Conservation (phyloP, 1,284 basidiomycete genomes). For the Meripilus lineatus region DNA sequence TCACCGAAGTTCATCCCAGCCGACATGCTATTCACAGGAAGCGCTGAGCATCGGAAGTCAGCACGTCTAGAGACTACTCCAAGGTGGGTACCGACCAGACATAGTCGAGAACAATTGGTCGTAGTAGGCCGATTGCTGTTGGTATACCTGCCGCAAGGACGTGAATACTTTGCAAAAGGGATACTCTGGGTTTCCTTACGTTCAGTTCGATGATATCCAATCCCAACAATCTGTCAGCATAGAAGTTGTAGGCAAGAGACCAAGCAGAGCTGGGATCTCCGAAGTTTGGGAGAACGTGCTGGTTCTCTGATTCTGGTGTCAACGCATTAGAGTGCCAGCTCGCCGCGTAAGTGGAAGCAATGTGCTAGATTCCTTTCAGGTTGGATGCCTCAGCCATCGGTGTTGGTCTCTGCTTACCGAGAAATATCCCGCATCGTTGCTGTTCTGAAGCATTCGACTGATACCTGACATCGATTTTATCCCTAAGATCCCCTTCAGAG, state of each 20-base stretch:
- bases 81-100: too few species aligned
- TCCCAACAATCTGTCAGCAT: conserved; percentile 51
- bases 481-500: conserved; percentile 67
- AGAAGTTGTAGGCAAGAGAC: conserved; percentile 63
- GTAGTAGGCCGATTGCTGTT: too few species aligned
- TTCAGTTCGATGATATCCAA: conserved; percentile 14
- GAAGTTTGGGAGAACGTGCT: conserved; percentile 38
- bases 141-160: too few species aligned
- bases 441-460: conserved; percentile 39
- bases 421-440: too few species aligned
- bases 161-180: too few species aligned
- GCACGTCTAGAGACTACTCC: too few species aligned
- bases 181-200: conserved; percentile 16
- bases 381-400: too few species aligned
- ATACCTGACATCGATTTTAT: conserved; percentile 65
- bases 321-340: conserved; percentile 27
- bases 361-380: too few species aligned
- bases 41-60: too few species aligned
- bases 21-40: conserved; percentile 6
- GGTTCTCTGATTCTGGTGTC: conserved; percentile 23
- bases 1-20: not conserved
- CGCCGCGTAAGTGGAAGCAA: conserved; percentile 17
- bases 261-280: conserved; percentile 42
- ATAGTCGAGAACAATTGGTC: too few species aligned
- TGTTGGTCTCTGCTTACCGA: too few species aligned